Evolutionary conservation across 345 rosid species (phyloP).

Genomic region (Linum tenue): DNA sequence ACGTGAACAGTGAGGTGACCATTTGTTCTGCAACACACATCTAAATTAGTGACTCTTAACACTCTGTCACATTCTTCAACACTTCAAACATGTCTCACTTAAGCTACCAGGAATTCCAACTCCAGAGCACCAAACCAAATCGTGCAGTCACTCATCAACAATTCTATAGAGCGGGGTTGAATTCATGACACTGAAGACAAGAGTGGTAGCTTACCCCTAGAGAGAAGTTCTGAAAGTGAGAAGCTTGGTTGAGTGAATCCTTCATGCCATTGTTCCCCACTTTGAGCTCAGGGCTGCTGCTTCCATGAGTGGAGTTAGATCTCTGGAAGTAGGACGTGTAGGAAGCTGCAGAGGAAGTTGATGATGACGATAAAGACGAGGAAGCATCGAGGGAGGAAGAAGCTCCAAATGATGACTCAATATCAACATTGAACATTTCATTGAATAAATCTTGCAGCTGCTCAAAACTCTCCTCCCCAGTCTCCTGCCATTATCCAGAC

Average conservation of each 20-base stretch:
- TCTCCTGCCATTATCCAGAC: slow-evolving; percentile 37
- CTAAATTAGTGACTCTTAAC: no score
- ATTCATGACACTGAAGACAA: no score
- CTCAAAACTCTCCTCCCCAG: slow-evolving; percentile 52
- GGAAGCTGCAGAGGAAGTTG: slow-evolving; percentile 33
- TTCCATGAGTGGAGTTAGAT: slow-evolving; percentile 24
- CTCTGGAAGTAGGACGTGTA: slow-evolving; percentile 17
- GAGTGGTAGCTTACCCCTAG: slow-evolving; percentile 45
- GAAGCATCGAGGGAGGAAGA: slow-evolving; percentile 11
- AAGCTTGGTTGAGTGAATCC: slow-evolving; percentile 26
- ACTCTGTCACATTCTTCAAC: no score
- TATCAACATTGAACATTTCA: slow-evolving; percentile 65
- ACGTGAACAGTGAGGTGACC: no score
- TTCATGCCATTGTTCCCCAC: slow-evolving; percentile 17
- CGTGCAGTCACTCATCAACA: background rate
- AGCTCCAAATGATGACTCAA: slow-evolving; percentile 24
- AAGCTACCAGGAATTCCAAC: no score
- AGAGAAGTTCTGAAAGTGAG: slow-evolving; percentile 42
- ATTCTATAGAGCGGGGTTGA: background rate
- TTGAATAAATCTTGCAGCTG: slow-evolving; percentile 63
- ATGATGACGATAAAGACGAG: slow-evolving; percentile 12
- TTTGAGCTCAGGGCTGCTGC: slow-evolving; percentile 30
- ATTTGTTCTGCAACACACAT: no score
- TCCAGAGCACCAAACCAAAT: background rate
- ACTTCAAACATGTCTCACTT: background rate